Evolutionary conservation across 371 early-diverging fungal genomes (phyloP), one percentile per base, ranked within the genome.

Genomic region (Mortierella sp.): DNA sequence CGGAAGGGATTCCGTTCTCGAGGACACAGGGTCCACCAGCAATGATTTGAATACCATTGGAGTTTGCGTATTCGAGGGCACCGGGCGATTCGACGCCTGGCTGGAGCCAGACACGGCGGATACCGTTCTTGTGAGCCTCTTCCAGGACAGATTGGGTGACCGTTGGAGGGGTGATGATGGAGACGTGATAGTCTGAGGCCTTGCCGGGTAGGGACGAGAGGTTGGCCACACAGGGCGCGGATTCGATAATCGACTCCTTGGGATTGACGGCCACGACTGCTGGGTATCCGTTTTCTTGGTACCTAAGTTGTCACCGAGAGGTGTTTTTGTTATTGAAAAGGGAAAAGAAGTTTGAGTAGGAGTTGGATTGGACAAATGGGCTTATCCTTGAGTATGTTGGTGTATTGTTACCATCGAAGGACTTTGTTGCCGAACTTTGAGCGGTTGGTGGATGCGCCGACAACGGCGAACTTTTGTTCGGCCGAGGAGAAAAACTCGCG

Each of bases 351-450:
- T 29, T 53, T 24, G 31, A 16, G 31, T 26, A 31, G 22, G 22
- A 2, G 48, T 50, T 22, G 50, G 50, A n/a, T 0, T n/a, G 66
- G 22, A 0, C 48, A 39, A 11, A 48, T 31, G 10, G 34, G 61
- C 45, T 26, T 13, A n/a, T n/a, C n/a, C n/a, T n/a, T n/a, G n/a
- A n/a, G n/a, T n/a, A n/a, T n/a, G n/a, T n/a, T n/a, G n/a, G n/a
- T n/a, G 7, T 19, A 8, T 41, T 9, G 53, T 77, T 90, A 93
- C 94, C 95, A 95, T 24, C 89, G 85, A 55, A 95, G 88, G 16
- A 96, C 92, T 50, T 88, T 88, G 89, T 95, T 93, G 31, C 97
- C 96, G 84, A 92, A 95, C 89, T 96, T 96, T 45, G 90, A 34
- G 10, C 87, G 86, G 71, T 92, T 88, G 22, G 88, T 76, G 34